Evolutionary conservation across 208 protist species (phyloP).

Genomic region (Wallacemonas collosoma): DNA sequence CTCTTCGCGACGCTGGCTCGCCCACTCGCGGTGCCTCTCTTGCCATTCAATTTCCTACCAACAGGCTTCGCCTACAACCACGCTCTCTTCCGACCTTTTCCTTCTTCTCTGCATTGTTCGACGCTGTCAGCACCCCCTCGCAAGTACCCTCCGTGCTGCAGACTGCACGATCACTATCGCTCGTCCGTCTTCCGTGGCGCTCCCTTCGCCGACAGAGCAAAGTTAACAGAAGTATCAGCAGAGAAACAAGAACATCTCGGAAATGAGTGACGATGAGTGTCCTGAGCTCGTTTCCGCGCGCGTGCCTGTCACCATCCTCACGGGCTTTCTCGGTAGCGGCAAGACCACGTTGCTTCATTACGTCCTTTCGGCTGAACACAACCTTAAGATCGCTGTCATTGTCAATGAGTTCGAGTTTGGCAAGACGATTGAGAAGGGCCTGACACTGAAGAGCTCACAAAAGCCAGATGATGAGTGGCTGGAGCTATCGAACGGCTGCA

Average conservation of each 20-base stretch:
- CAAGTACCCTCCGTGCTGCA: too few relatives aligned
- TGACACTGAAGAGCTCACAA: slow-evolving; percentile 89
- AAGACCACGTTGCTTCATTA: slow-evolving; percentile 95
- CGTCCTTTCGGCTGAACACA: slow-evolving; percentile 87
- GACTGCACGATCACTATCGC: too few relatives aligned
- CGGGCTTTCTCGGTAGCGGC: slow-evolving; percentile 93
- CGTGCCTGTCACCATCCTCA: slow-evolving; percentile 93
- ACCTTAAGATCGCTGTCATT: slow-evolving; percentile 94
- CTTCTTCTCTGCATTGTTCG: too few relatives aligned
- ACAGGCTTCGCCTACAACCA: too few relatives aligned
- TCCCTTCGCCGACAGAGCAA: too few relatives aligned
- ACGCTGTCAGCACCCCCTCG: too few relatives aligned
- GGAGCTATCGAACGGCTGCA: slow-evolving; percentile 95
- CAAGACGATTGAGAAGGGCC: slow-evolving; percentile 90
- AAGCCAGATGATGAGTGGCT: slow-evolving; percentile 95
- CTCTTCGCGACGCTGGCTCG: too few relatives aligned
- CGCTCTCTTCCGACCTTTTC: too few relatives aligned
- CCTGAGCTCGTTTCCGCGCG: slow-evolving; percentile 75
- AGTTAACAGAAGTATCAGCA: not conserved
- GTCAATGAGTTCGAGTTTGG: slow-evolving; percentile 94
- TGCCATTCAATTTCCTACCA: too few relatives aligned
- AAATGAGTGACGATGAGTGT: slow-evolving; percentile 79
- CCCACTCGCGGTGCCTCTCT: too few relatives aligned
- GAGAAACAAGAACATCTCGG: not conserved
- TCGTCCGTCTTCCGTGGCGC: too few relatives aligned